Percentiles rank a stretch among this genome's conserved stretches.
Evolutionary conservation across 768 basidiomycete genomes (phyloP).

Genomic region (Phaeolepiota aurea): DNA sequence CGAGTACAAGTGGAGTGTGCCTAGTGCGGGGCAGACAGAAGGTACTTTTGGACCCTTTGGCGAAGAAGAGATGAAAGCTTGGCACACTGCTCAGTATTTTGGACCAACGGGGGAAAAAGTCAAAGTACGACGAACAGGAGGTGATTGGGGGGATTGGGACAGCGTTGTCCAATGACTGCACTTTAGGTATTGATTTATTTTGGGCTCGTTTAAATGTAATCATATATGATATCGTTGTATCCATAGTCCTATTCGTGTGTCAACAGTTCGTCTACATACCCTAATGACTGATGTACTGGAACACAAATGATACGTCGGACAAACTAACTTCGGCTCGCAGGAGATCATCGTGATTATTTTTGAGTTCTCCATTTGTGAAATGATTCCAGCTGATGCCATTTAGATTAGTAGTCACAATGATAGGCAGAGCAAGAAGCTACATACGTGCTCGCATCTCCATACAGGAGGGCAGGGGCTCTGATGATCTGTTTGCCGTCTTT

Average conservation of each 20-base stretch:
- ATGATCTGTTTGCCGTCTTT: constrained; percentile 75
- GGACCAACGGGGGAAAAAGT: constrained; percentile 73
- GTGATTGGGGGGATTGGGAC: constrained; percentile 72
- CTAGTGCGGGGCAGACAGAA: constrained; percentile 33
- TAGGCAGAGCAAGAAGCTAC: constrained; percentile 22
- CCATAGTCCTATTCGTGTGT: constrained; percentile 1
- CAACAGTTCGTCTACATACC: not conserved
- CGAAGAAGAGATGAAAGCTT: constrained; percentile 72
- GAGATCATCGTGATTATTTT: constrained; percentile 91
- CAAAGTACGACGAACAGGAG: constrained; percentile 54
- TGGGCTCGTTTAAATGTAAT: constrained; percentile 9
- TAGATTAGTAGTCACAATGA: not conserved
- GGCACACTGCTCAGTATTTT: constrained; percentile 80
- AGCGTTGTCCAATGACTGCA: constrained; percentile 45
- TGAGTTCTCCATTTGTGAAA: constrained; percentile 81
- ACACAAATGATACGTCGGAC: constrained; percentile 87
- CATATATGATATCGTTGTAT: constrained; percentile 9
- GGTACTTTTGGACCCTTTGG: constrained; percentile 74
- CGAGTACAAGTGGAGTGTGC: constrained; percentile 75
- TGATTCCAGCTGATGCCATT: constrained; percentile 81
- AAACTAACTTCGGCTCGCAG: constrained; percentile 81
- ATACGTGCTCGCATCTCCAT: constrained; percentile 96
- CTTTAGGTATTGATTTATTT: constrained; percentile 8
- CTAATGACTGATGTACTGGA: constrained; percentile 92
- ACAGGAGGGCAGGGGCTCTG: constrained; percentile 81